These are phyloP conservation scores for Phytophthora citrophthora DNA, from an alignment of 352 stramenopile species.

Conservation along the genomic window DNA sequence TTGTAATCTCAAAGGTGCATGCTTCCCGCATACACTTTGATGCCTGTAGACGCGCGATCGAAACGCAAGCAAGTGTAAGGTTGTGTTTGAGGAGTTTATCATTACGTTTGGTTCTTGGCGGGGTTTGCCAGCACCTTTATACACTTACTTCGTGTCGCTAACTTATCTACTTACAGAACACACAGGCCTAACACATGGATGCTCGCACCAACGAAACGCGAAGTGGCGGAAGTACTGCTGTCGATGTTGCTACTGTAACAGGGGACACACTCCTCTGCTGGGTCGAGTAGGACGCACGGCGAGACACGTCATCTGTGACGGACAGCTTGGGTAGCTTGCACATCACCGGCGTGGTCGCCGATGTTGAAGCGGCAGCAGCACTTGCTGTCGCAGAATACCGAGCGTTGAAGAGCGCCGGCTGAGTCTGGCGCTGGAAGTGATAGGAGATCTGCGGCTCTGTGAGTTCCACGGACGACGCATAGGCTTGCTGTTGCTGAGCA, in stretches of 20 bases:
- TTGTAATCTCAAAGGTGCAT: background rate
- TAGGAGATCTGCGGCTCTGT: slow-evolving; percentile 44
- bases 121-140: slow-evolving; percentile 1
- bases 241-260: slow-evolving; percentile 36
- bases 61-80: slow-evolving; percentile 16
- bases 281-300: slow-evolving; percentile 27
- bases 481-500: slow-evolving; percentile 23
- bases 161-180: slow-evolving; percentile 33
- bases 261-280: slow-evolving; percentile 30
- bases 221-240: slow-evolving; percentile 46
- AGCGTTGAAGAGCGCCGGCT: slow-evolving; percentile 24
- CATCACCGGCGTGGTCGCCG: slow-evolving; percentile 21
- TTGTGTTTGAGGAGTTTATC: slow-evolving; percentile 15
- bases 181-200: slow-evolving; percentile 41
- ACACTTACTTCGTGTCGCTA: slow-evolving; percentile 34
- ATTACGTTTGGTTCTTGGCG: slow-evolving; percentile 21
- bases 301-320: slow-evolving; percentile 27
- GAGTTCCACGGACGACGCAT: slow-evolving; percentile 30
- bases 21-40: background rate
- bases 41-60: slow-evolving; percentile 16
- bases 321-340: slow-evolving; percentile 46
- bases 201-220: slow-evolving; percentile 50
- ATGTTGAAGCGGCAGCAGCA: slow-evolving; percentile 8
- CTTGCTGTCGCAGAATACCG: slow-evolving; percentile 10
- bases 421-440: slow-evolving; percentile 27